Evolutionary conservation across 2,329 filamentous ascomycete species (phyloP), one percentile per base, ranked within the genome.

Genomic region (Fusarium subglutinans): DNA sequence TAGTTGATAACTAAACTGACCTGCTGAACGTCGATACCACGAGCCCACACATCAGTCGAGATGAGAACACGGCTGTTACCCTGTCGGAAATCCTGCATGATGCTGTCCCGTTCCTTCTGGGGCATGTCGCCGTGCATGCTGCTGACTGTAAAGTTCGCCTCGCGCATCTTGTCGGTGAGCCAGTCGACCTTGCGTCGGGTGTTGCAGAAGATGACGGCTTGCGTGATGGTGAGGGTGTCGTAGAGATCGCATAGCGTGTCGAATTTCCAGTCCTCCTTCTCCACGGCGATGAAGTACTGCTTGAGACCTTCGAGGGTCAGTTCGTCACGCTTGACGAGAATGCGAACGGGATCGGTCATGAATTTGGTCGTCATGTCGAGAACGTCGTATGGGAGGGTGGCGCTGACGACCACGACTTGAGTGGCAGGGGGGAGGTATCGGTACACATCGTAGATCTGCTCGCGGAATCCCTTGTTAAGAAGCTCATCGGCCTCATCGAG

Each of bases 261-360:
- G 78, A 99, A 98, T 84, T 99, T 99, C 96, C 96, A 99, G 82
- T 98, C 96, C 84, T 99, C 96, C 87, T 98, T 98, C 85, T 99
- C 96, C 26, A 98, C 96, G 4, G 96, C 96, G 79, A 99, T 98
- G 82, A 98, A 99, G 87, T 98, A 99, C 83, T 99, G 96, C 87
- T 98, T 98, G 58, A 99, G 88, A 66, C 96, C 96, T 85, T 98
- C 96, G 57, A 99, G 90, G 5, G 96, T 99, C 87, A 99, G 86
- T 83, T 99, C 96, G 84, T 98, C 96, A 92, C 95, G 95, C 91
- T 98, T 98, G 83, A 98, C 96, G 33, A 98, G 89, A 80, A 98
- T 97, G 76, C 96, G 93, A 51, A 98, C 96, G 2, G 96, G 96
- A 79, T 98, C 96, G 33, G 94, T 98, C 96, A 99, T 99, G 89